phyloP scores from a whole-genome alignment of 2,329 filamentous ascomycete species.

The Venturia effusa region DNA sequence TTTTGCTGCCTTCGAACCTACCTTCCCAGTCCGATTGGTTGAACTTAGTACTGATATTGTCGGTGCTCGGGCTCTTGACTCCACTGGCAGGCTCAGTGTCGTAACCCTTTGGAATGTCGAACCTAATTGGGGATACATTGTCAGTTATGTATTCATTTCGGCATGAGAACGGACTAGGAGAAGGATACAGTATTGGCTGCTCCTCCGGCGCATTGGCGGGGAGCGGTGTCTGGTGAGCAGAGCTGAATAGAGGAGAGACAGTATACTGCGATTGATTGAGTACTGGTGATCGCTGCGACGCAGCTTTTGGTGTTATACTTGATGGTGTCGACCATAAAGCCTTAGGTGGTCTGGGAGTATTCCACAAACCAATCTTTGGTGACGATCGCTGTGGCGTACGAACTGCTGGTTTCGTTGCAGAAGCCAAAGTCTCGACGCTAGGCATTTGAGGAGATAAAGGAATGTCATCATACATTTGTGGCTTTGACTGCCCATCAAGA shows the following conservation, averaged over 20 bases:
- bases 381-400: not conserved
- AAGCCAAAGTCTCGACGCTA: not conserved
- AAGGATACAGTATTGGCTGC: not conserved
- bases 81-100: not conserved
- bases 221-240: not conserved
- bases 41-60: constrained; percentile 8
- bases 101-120: not conserved
- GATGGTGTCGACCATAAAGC: not conserved
- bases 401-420: not conserved
- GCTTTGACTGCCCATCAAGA: not conserved
- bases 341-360: not conserved
- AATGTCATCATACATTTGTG: constrained; percentile 9
- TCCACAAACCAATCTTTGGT: not conserved
- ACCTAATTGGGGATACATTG: not conserved
- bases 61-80: constrained; percentile 1
- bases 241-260: not conserved
- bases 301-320: not conserved
- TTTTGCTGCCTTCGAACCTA: constrained; percentile 8
- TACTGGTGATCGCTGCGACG: not conserved
- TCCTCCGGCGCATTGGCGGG: not conserved
- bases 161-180: not conserved
- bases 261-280: not conserved
- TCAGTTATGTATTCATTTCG: not conserved
- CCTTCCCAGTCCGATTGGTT: constrained; percentile 5
- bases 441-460: not conserved